Evolutionary conservation across 139 green algal genomes (phyloP), one percentile per base, ranked within the genome.

Genomic region (Chlamydomonas incerta): DNA sequence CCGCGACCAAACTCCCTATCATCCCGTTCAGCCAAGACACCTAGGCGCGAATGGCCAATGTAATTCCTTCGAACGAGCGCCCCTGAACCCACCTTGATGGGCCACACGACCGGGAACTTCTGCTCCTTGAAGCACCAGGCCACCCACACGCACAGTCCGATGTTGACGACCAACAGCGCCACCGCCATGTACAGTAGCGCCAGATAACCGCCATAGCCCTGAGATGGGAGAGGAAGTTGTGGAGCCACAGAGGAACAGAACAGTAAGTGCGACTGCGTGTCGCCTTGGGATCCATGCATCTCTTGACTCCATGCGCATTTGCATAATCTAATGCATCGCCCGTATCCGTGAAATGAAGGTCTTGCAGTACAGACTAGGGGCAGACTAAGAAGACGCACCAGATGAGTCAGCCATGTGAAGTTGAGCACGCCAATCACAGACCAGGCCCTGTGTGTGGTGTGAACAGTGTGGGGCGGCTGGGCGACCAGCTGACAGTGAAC

Each of bases 71-170:
- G n/a, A n/a, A n/a, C n/a, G n/a, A n/a, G n/a, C n/a, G n/a, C n/a
- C n/a, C n/a, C n/a, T n/a, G n/a, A n/a, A n/a, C n/a, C 20, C 33
- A 86, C 69, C 67, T 71, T 86, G 24, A 79, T 80, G 69, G 69
- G 80, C 81, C 81, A 87, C 70, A 87, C 81, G 57, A 74, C 69
- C 26, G 73, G 60, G 65, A 87, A 87, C 26, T 73, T 72, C 23
- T 82, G 57, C 14, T 82, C 75, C 47, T 82, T 74, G 72, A 88
- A 84, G 50, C 73, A 88, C 74, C 74, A 88, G 13, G 66, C 85
- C 57, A 89, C 85, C 85, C 85, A 89, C n/a, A 86, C 57, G 77
- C 85, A 86, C 52, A 89, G 46, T 1, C 37, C 52, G 34, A 82
- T 62, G 52, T 86, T 77, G 46, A 26, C 58, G 15, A 80, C 46